Evolutionary conservation across 2,329 filamentous ascomycete genomes (phyloP), one percentile per base, ranked within the genome.

Genomic region (Dactylellina haptotyla): DNA sequence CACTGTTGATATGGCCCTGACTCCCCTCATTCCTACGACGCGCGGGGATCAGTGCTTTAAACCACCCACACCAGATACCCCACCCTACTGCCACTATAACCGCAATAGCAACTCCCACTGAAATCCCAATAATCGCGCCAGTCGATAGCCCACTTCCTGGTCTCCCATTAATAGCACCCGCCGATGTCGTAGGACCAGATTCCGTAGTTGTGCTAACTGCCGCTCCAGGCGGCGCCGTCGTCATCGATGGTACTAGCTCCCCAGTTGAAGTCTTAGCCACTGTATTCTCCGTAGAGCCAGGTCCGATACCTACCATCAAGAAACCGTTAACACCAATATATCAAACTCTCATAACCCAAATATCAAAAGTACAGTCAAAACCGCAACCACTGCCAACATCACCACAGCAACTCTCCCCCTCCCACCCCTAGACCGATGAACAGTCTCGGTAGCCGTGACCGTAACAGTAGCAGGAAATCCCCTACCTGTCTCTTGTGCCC

Each of bases 401-500:
- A 39, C 9, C 16, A 64, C n/a, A 37, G n/a, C 10, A 14, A 56
- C 32, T 18, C 8, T 16, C 20, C 12, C 8, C 3, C 25, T 12
- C 26, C 16, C 23, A 10, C 20, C 51, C 5, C 18, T 9, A 18
- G 37, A 54, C 14, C 18, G 46, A 54, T 37, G 16, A 14, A 59
- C 34, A 32, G 64, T 61, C 46, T 66, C 51, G 2, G 53, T 57
- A 53, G 59, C 25, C 4, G 37, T 43, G 23, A 61, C 54, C 1
- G 64, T 72, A 6, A 64, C 58, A 4, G 66, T 64, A 48, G 34
- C 45, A 26, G 20, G 16, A 58, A 16, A 30, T 18, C 16, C 32
- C 58, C 58, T 51, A 64, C 66, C 66, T 71, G 66, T 64, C 23
- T 51, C 48, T 16, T 12, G 14, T 3, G 16, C 63, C 16, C 8